Conservation (phyloP, 2,329 filamentous ascomycete species). For the Colletotrichum endophyticum region DNA sequence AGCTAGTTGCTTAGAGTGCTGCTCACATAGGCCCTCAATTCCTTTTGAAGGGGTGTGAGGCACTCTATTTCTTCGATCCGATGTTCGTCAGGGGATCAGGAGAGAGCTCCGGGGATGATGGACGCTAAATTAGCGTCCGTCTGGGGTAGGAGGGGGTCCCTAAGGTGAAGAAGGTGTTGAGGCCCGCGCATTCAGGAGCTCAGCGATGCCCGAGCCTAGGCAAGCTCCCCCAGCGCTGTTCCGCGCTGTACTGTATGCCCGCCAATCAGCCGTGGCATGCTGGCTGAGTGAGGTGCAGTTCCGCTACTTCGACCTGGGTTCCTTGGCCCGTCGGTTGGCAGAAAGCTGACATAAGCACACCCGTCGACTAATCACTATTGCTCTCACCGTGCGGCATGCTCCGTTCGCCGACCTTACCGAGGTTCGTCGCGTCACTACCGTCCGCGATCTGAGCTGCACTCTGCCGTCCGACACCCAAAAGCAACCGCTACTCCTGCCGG, state of each 20-base stretch:
- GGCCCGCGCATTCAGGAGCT: background rate
- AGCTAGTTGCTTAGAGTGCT: background rate
- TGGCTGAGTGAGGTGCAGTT: background rate
- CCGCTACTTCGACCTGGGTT: background rate
- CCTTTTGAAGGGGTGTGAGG: background rate
- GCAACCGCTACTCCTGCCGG: background rate
- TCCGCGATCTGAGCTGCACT: background rate
- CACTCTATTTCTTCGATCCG: background rate
- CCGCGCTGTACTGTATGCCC: background rate
- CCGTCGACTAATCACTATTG: constrained; percentile 6
- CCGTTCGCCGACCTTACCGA: constrained; percentile 10
- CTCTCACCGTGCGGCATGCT: background rate
- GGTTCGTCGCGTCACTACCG: constrained; percentile 4
- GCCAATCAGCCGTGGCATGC: background rate
- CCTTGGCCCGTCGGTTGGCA: background rate
- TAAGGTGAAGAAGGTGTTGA: background rate
- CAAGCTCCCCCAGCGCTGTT: background rate
- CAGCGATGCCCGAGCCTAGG: background rate
- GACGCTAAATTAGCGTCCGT: background rate
- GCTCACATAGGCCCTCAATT: background rate
- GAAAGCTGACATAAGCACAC: constrained; percentile 2
- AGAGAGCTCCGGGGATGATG: background rate
- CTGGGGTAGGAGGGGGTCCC: background rate
- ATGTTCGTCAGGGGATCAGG: background rate
- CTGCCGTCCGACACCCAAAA: background rate